Evolutionary conservation across 495 filamentous ascomycete genomes (phyloP).

Genomic region (Parathielavia hyrcaniae): DNA sequence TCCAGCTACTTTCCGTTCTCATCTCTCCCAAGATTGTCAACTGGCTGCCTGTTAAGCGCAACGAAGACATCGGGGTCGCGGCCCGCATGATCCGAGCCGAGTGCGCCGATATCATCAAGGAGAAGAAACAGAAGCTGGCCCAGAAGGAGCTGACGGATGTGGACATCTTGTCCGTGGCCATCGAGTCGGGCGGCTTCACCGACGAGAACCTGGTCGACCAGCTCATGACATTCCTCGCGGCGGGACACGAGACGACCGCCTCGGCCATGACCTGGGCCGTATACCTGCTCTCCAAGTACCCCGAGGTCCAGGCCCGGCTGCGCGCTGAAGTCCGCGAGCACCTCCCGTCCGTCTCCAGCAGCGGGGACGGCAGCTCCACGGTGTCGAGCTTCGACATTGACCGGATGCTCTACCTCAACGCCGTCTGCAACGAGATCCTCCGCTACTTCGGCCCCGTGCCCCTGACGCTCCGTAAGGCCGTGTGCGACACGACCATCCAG

Average conservation of each 20-base stretch:
- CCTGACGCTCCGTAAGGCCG: conserved; percentile 58
- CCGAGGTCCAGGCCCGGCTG: conserved; percentile 46
- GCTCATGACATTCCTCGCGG: conserved; percentile 90
- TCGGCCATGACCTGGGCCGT: conserved; percentile 52
- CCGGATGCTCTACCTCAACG: conserved; percentile 51
- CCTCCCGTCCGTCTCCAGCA: conserved; percentile 49
- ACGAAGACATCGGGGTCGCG: conserved; percentile 52
- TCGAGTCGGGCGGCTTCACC: conserved; percentile 67
- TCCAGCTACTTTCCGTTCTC: conserved; percentile 43
- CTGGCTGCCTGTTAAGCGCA: conserved; percentile 59
- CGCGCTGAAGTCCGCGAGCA: conserved; percentile 50
- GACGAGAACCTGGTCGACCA: conserved; percentile 83
- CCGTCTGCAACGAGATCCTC: conserved; percentile 44
- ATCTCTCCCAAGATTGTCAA: conserved; percentile 46
- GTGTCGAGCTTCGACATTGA: conserved; percentile 51
- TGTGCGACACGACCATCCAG: conserved; percentile 58
- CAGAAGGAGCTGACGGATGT: conserved; percentile 48
- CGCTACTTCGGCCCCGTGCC: conserved; percentile 45
- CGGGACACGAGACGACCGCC: conserved; percentile 74
- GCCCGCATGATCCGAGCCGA: conserved; percentile 53
- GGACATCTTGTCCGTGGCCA: conserved; percentile 79
- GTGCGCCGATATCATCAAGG: conserved; percentile 59
- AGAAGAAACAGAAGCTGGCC: conserved; percentile 59
- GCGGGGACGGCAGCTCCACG: conserved; percentile 31
- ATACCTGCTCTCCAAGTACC: conserved; percentile 46